phyloP scores from a whole-genome alignment of 441 rosid species.

The Lepidium campestre region DNA sequence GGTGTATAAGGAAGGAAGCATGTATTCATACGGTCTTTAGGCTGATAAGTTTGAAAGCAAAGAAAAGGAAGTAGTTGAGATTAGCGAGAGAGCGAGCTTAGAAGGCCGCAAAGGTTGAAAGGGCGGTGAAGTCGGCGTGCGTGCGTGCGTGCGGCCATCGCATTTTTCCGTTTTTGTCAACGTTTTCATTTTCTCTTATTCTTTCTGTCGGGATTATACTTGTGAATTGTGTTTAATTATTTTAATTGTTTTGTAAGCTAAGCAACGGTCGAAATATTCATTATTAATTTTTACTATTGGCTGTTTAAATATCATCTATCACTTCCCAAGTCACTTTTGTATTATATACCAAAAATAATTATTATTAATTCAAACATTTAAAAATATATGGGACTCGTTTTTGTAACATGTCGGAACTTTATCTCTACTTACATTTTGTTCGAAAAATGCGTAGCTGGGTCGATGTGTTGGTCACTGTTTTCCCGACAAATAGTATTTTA shows the following conservation, averaged over 20 bases:
- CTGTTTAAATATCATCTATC: too few relatives aligned
- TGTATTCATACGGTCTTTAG: conserved; percentile 12
- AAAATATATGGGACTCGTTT: too few relatives aligned
- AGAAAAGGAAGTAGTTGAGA: conserved; percentile 15
- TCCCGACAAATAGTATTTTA: too few relatives aligned
- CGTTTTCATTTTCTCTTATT: not conserved
- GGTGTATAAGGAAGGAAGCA: not conserved
- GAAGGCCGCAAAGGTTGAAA: conserved; percentile 34
- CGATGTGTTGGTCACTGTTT: too few relatives aligned
- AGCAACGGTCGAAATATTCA: conserved; percentile 6
- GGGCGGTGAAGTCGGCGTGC: conserved; percentile 24
- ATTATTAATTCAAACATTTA: too few relatives aligned
- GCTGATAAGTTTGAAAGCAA: conserved; percentile 26
- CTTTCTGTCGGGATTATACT: conserved; percentile 3
- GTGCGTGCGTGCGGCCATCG: conserved; percentile 17
- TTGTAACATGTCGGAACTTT: too few relatives aligned
- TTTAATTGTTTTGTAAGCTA: not conserved
- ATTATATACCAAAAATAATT: too few relatives aligned
- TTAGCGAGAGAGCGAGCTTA: conserved; percentile 7
- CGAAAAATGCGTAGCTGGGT: too few relatives aligned
- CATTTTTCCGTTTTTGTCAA: conserved; percentile 6
- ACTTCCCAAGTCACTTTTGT: too few relatives aligned
- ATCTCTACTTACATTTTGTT: too few relatives aligned
- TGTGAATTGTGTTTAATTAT: not conserved
- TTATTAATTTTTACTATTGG: too few relatives aligned